A percentile compares a stretch with the other conserved stretches of the same genome.
Conservation (phyloP, 2,329 filamentous ascomycete species). For the Hymenoscyphus infarciens region DNA sequence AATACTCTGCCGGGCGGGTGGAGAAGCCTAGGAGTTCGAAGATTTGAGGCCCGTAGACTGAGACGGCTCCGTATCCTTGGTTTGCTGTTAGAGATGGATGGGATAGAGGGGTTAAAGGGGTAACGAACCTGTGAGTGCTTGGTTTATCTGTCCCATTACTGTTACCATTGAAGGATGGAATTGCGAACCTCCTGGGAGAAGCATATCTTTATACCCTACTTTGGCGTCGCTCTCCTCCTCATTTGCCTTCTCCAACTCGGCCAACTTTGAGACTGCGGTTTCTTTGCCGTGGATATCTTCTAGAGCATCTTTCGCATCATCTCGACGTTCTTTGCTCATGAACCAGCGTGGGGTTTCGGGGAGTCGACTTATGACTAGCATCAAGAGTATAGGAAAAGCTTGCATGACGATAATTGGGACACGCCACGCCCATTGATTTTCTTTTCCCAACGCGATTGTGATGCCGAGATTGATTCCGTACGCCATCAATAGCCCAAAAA, state of each 20-base stretch:
- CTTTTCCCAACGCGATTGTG: constrained; percentile 51
- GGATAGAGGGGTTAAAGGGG: neutral
- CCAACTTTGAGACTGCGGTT: constrained; percentile 45
- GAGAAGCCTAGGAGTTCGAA: constrained; percentile 58
- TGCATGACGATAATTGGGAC: constrained; percentile 60
- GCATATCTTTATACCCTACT: constrained; percentile 54
- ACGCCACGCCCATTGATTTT: constrained; percentile 59
- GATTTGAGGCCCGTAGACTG: constrained; percentile 61
- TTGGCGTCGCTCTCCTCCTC: constrained; percentile 46
- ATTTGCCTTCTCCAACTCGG: constrained; percentile 48
- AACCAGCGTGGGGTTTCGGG: constrained; percentile 58
- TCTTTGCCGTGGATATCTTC: constrained; percentile 48
- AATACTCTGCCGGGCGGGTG: constrained; percentile 48
- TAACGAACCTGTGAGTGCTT: constrained; percentile 49
- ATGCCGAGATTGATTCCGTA: constrained; percentile 56
- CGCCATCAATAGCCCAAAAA: constrained; percentile 58
- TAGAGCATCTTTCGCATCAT: constrained; percentile 49
- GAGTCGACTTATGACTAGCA: constrained; percentile 49
- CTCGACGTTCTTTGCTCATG: constrained; percentile 46
- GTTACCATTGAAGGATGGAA: constrained; percentile 60
- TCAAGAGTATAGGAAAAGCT: constrained; percentile 51
- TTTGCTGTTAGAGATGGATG: neutral
- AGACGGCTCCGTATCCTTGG: constrained; percentile 51
- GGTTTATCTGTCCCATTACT: constrained; percentile 61
- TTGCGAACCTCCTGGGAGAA: constrained; percentile 50